These are phyloP conservation scores for Phytophthora constricta DNA, from an alignment of 352 stramenopile genomes.

Conservation along the genomic window DNA sequence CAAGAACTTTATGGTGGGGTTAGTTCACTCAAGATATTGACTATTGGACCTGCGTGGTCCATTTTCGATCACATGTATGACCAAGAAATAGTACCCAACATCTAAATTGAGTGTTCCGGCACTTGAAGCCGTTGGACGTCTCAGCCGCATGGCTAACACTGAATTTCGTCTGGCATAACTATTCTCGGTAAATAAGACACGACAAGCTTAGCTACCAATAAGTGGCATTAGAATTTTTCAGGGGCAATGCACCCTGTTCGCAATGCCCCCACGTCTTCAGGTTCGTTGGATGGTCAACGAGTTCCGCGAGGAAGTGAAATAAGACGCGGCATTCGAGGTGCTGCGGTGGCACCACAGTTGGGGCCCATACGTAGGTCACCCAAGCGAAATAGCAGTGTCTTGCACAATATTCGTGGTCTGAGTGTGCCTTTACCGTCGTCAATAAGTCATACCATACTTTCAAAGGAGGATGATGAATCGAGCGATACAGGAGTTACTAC, in stretches of 20 bases:
- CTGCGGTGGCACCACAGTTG: constrained; percentile 23
- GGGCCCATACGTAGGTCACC: background rate
- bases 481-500: background rate
- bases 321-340: constrained; percentile 22
- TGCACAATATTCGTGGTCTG: constrained; percentile 26
- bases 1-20: no score
- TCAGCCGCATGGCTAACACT: no score
- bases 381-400: constrained; percentile 25
- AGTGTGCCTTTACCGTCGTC: background rate
- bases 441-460: background rate
- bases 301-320: background rate
- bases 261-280: no score
- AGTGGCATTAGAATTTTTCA: background rate
- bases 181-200: background rate
- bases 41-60: no score
- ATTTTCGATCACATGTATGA: no score
- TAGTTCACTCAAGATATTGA: no score
- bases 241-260: background rate
- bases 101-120: no score
- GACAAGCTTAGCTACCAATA: background rate
- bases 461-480: background rate
- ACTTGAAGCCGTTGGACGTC: background rate
- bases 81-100: no score
- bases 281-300: no score
- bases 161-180: background rate